Evolutionary conservation across 176 grass and related monocot species (phyloP), one percentile per base, ranked within the genome.

Genomic region (Bothriochloa decipiens): DNA sequence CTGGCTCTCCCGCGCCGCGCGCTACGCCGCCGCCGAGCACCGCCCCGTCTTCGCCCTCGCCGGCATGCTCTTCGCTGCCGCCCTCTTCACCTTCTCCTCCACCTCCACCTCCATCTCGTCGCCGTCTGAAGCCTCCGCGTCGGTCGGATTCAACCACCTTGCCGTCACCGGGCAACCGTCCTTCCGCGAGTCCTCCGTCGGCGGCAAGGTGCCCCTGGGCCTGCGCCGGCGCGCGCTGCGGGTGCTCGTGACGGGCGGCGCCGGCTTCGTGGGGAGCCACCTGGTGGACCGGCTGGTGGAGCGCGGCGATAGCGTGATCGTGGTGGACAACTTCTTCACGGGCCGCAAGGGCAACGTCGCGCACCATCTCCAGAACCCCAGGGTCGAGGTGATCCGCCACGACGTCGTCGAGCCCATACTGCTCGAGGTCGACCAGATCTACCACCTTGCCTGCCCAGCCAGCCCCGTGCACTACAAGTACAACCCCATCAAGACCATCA

Each of bases 401-500:
- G 94, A 97, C 57, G 91, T 97, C 78, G 94, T 97, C 65, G 94
- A 97, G 71, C 89, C 94, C 64, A 82, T 97, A 60, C 87, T 97
- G 40, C 89, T 97, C 32, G 94, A 97, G 71, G 94, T 97, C 67
- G 94, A 97, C 74, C 94, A 94, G 89, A 97, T 97, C 87, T 97
- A 97, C 85, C 94, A 97, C 52, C 91, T 97, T 63, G 94, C 94
- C 14, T 97, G 94, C 85, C 94, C 94, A 20, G 94, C 94, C 11
- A 91, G 89, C 62, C 94, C 94, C 37, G 94, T 97, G 61, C 94
- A 97, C 86, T 97, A 97, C 85, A 97, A 97, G 82, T 97, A 89
- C 91, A 97, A 97, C 79, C 94, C 94, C 68, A 90, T 97, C 82
- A 97, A 97, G 91, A 97, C 94, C 9, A 97, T 97, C 89, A 97